phyloP scores from a whole-genome alignment of 352 stramenopile genomes.

The Globisporangium solare region DNA sequence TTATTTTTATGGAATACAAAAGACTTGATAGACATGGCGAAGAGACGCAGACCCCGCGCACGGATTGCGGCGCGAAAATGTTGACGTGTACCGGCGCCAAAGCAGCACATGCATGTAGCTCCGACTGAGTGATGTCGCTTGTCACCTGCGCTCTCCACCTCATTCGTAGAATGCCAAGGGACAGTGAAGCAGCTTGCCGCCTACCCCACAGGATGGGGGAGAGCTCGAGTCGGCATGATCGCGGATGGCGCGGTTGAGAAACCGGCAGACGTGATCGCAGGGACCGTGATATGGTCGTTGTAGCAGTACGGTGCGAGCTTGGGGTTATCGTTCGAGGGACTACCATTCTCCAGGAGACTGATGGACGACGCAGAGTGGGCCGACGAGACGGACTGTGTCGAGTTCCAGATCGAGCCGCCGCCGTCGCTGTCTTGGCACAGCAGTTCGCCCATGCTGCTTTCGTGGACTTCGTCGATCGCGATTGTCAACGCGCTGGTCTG shows the following conservation, averaged over 20 bases:
- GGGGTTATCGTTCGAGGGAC: conserved; percentile 2
- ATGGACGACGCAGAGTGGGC: conserved; percentile 1
- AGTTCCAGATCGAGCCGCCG: conserved; percentile 5
- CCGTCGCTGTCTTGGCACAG: neutral
- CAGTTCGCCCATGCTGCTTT: neutral
- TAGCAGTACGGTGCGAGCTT: neutral
- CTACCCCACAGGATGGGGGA: neutral
- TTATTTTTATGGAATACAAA: too few relatives aligned
- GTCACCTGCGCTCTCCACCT: too few relatives aligned
- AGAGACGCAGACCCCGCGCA: too few relatives aligned
- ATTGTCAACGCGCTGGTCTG: conserved; percentile 27
- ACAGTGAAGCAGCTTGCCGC: neutral
- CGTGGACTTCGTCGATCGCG: conserved; percentile 22
- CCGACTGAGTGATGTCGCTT: too few relatives aligned
- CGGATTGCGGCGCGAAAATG: too few relatives aligned
- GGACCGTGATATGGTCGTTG: neutral
- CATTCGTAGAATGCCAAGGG: too few relatives aligned
- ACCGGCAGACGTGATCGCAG: neutral
- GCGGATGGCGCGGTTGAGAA: neutral
- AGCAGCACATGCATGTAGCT: too few relatives aligned
- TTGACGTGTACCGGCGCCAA: too few relatives aligned
- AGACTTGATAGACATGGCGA: too few relatives aligned
- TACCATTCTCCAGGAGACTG: neutral
- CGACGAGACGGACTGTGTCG: neutral
- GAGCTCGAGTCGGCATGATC: neutral